Conservation (phyloP, 73 alveolate genomes). For the Paramecium biaurelia region DNA sequence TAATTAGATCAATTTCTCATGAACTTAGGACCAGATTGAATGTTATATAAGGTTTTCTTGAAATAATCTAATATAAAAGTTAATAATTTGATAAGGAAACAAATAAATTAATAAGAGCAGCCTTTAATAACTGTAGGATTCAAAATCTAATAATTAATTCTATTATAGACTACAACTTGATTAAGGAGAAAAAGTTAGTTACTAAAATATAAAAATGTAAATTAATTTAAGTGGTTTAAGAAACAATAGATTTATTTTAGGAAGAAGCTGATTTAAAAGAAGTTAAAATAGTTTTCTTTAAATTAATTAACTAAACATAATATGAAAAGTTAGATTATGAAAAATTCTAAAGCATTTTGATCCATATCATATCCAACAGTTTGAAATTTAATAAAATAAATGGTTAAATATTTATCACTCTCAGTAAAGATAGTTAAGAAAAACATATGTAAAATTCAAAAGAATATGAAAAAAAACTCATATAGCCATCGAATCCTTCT, state of each 20-base stretch:
- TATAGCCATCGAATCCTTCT: background rate
- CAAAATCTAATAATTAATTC: background rate
- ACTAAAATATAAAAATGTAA: conserved; percentile 4
- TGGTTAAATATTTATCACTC: background rate
- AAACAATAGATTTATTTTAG: background rate
- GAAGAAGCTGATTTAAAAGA: conserved; percentile 27
- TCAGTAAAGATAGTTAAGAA: background rate
- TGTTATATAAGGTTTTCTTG: background rate
- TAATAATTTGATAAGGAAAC: background rate
- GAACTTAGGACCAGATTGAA: background rate
- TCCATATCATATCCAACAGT: background rate
- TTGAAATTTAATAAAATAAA: background rate
- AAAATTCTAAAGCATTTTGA: background rate
- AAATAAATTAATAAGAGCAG: background rate
- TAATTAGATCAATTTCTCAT: background rate
- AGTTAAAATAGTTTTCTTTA: background rate
- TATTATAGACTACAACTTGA: background rate
- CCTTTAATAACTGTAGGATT: background rate
- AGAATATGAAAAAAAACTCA: background rate
- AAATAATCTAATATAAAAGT: background rate
- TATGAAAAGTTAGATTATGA: background rate
- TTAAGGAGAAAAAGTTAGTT: background rate
- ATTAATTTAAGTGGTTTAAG: background rate
- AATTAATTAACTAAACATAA: background rate
- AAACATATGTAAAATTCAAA: background rate